Evolutionary conservation across 2,329 filamentous ascomycete genomes (phyloP).

Genomic region (Phyllosticta ampelicida): DNA sequence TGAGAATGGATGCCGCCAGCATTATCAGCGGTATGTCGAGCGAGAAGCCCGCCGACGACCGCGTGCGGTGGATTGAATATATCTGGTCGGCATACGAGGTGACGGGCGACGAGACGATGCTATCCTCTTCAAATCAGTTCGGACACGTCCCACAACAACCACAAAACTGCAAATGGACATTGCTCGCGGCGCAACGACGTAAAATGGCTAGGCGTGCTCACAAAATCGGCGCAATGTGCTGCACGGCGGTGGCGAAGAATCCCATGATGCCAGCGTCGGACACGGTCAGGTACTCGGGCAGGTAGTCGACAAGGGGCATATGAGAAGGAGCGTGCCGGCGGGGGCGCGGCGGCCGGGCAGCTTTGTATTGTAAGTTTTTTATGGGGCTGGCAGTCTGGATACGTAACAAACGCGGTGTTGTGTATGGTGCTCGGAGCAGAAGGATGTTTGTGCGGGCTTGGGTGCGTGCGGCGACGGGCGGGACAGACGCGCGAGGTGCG

Average conservation of each 20-base stretch:
- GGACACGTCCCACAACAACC: no score
- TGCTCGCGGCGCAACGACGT: not conserved
- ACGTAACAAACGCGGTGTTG: no score
- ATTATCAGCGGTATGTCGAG: slow-evolving; percentile 58
- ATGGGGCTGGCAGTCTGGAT: no score
- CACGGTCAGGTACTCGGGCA: slow-evolving; percentile 6
- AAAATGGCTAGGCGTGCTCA: slow-evolving; percentile 13
- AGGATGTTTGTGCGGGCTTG: not conserved
- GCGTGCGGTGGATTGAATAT: slow-evolving; percentile 49
- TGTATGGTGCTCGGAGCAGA: not conserved
- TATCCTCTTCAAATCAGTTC: slow-evolving; percentile 15
- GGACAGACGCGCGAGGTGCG: not conserved
- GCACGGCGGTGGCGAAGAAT: slow-evolving; percentile 25
- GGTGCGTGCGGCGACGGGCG: not conserved
- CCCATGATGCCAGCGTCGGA: slow-evolving; percentile 20
- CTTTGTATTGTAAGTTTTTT: not conserved
- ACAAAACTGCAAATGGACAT: no score
- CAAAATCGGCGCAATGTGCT: slow-evolving; percentile 29
- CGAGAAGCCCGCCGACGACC: slow-evolving; percentile 53
- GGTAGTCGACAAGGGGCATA: slow-evolving; percentile 9
- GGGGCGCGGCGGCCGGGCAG: not conserved
- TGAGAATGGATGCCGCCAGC: slow-evolving; percentile 53
- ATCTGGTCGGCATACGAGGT: slow-evolving; percentile 59
- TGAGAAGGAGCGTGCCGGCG: not conserved
- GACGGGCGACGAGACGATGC: slow-evolving; percentile 51